These are phyloP conservation scores for Chlamydomonas reinhardtii DNA, from an alignment of 163 green algal genomes.

Conservation along the genomic window DNA sequence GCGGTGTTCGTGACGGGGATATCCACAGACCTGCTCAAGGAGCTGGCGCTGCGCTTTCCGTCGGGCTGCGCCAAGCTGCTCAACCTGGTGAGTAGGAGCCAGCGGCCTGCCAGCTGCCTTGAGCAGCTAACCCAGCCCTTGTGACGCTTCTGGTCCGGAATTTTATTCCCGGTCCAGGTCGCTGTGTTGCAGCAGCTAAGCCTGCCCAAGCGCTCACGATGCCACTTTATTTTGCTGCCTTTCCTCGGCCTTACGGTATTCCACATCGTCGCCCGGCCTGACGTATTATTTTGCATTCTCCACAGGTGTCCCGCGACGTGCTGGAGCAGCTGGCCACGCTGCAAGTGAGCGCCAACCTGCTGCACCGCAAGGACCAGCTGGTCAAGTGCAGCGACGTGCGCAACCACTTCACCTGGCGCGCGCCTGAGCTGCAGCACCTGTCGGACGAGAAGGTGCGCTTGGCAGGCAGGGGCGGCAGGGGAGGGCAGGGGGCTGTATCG, in stretches of 20 bases:
- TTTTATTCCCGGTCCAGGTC: no score
- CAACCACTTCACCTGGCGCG: slow-evolving; percentile 50
- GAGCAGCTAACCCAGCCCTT: no score
- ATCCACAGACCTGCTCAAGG: slow-evolving; percentile 45
- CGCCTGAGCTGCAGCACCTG: slow-evolving; percentile 38
- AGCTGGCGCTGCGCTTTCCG: slow-evolving; percentile 42
- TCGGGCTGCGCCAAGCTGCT: slow-evolving; percentile 35
- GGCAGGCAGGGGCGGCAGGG: neutral
- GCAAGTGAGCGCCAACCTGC: slow-evolving; percentile 40
- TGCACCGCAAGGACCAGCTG: slow-evolving; percentile 30
- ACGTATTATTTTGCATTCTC: no score
- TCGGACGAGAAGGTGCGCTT: neutral
- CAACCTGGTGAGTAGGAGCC: slow-evolving; percentile 25
- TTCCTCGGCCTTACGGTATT: no score
- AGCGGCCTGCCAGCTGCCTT: no score
- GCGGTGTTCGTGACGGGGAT: slow-evolving; percentile 49
- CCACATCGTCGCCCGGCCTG: no score
- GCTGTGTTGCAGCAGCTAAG: no score
- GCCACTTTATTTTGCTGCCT: no score
- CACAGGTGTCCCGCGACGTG: slow-evolving; percentile 38
- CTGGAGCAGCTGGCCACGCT: slow-evolving; percentile 35
- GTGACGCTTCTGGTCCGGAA: no score
- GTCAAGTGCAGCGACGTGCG: slow-evolving; percentile 45
- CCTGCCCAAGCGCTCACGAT: no score
- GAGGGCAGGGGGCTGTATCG: no score